phyloP scores from a whole-genome alignment of 1,284 basidiomycete genomes.

The Marasmius fiardii region DNA sequence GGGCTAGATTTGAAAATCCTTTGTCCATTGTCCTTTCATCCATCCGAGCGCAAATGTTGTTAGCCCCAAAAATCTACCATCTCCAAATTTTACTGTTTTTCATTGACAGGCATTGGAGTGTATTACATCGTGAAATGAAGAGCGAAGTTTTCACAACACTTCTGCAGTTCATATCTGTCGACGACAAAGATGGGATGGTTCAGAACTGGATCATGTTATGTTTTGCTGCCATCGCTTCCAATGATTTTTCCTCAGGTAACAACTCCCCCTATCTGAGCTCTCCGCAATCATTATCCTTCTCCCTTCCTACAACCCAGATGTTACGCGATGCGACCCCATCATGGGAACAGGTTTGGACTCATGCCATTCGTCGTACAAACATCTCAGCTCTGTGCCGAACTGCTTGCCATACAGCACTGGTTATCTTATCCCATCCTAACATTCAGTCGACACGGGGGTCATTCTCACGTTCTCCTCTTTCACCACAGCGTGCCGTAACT shows the following conservation, averaged over 20 bases:
- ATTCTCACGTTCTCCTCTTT: conserved; percentile 38
- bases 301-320: not conserved
- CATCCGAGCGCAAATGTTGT: conserved; percentile 35
- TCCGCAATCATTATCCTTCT: conserved; percentile 11
- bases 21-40: conserved; percentile 54
- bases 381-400: conserved; percentile 68
- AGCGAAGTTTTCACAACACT: conserved; percentile 53
- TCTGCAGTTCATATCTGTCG: conserved; percentile 57
- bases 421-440: conserved; percentile 41
- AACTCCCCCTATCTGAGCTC: not conserved
- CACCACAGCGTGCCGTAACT: conserved; percentile 50
- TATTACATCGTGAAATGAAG: conserved; percentile 56
- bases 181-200: conserved; percentile 47
- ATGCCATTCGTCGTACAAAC: conserved; percentile 72
- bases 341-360: conserved; percentile 82
- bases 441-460: conserved; percentile 18
- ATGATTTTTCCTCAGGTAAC: conserved; percentile 27
- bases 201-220: conserved; percentile 85
- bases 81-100: conserved; percentile 86
- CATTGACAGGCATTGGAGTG: conserved; percentile 70
- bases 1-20: conserved; percentile 53
- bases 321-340: conserved; percentile 27
- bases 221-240: conserved; percentile 64
- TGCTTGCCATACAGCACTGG: conserved; percentile 75
- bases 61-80: conserved; percentile 45